Evolutionary conservation across 164 flowering plant species (phyloP).

Genomic region (Macadamia tetraphylla): DNA sequence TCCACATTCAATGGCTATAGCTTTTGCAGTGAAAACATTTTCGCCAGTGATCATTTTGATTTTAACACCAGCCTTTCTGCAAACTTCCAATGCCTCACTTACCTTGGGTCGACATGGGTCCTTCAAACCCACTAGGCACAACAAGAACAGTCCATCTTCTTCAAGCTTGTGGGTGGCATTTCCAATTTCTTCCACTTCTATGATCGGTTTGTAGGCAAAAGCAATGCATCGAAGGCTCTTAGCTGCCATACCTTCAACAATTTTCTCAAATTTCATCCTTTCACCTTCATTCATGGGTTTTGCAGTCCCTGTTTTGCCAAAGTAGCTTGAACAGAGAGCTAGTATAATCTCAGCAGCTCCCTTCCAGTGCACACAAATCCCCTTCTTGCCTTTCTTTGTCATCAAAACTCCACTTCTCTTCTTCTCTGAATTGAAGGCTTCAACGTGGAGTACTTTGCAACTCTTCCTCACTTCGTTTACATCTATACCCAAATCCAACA

Average conservation of each 20-base stretch:
- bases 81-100: background rate
- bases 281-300: background rate
- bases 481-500: background rate
- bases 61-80: background rate
- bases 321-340: background rate
- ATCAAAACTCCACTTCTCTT: background rate
- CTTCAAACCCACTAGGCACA: background rate
- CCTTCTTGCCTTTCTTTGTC: background rate
- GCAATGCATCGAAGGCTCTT: background rate
- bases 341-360: background rate
- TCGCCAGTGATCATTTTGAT: constrained; percentile 2
- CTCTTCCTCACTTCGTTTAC: background rate
- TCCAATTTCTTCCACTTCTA: background rate
- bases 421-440: background rate
- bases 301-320: background rate
- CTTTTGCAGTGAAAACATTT: constrained; percentile 4
- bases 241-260: background rate
- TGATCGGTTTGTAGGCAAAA: background rate
- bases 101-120: background rate
- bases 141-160: background rate
- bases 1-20: constrained; percentile 9
- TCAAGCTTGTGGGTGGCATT: background rate
- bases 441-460: background rate
- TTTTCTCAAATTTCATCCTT: background rate
- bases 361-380: background rate